Conservation (phyloP, 768 basidiomycete species). For the Psilocybe cyanescens region DNA sequence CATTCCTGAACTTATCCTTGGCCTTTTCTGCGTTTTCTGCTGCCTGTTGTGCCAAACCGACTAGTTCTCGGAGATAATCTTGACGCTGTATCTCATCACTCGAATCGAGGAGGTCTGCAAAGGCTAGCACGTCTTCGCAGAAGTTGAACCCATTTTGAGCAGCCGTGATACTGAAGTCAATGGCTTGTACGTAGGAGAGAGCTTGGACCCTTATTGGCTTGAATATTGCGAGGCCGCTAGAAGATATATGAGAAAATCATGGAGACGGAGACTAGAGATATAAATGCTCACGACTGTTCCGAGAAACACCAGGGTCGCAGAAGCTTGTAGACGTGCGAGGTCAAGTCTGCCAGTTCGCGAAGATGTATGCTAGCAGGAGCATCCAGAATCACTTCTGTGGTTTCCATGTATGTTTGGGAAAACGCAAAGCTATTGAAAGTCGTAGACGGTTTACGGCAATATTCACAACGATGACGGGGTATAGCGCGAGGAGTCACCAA, state of each 20-base stretch:
- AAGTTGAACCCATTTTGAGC: conserved; percentile 7
- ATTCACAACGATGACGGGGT: not conserved
- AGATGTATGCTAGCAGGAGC: conserved; percentile 3
- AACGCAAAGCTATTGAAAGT: not conserved
- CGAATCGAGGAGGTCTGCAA: no score
- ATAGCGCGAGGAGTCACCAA: not conserved
- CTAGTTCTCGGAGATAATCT: no score
- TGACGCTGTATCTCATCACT: no score
- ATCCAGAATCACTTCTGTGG: not conserved
- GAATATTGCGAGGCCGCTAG: not conserved
- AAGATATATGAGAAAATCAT: not conserved
- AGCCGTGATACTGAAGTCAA: conserved; percentile 11
- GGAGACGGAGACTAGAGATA: not conserved
- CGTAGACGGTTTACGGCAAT: not conserved
- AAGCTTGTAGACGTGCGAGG: not conserved
- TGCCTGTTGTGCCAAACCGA: not conserved
- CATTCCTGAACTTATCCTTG: not conserved
- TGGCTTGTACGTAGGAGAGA: conserved; percentile 2
- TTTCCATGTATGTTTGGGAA: not conserved
- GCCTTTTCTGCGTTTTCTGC: not conserved
- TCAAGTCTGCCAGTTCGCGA: conserved; percentile 5
- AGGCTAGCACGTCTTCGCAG: not conserved
- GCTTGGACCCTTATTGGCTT: conserved; percentile 6
- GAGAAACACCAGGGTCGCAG: conserved; percentile 11
- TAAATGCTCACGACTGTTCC: not conserved